phyloP scores from a whole-genome alignment of 1,284 basidiomycete genomes.

The Bjerkandera adusta region DNA sequence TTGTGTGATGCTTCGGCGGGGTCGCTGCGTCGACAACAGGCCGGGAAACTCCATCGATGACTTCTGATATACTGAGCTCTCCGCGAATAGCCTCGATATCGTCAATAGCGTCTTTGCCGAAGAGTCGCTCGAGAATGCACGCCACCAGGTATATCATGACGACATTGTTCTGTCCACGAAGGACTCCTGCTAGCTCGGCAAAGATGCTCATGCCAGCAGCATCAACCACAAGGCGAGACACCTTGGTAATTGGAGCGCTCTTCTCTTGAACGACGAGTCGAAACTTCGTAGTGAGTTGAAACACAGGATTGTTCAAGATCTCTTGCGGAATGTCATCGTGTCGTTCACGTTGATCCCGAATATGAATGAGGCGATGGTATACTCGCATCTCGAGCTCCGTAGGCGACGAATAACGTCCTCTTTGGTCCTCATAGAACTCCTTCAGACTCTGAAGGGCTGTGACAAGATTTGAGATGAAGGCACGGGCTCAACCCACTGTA shows the following conservation, averaged over 20 bases:
- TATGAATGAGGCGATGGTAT: conserved; percentile 91
- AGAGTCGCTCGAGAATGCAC: conserved; percentile 69
- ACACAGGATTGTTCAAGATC: conserved; percentile 73
- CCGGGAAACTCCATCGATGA: conserved; percentile 74
- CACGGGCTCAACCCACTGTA: not conserved
- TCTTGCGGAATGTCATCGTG: conserved; percentile 78
- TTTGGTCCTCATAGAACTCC: conserved; percentile 90
- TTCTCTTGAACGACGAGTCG: conserved; percentile 79
- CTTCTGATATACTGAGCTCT: conserved; percentile 57
- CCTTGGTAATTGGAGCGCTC: conserved; percentile 75
- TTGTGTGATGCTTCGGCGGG: not conserved
- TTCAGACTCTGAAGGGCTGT: conserved; percentile 89
- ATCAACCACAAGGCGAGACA: conserved; percentile 56
- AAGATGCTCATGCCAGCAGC: conserved; percentile 66
- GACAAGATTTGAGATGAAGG: conserved; percentile 1
- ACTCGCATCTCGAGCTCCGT: conserved; percentile 95
- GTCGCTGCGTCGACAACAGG: conserved; percentile 13
- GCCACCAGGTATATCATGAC: conserved; percentile 77
- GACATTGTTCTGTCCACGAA: conserved; percentile 54
- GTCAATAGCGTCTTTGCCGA: conserved; percentile 71
- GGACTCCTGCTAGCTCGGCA: conserved; percentile 51
- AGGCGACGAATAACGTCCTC: conserved; percentile 62
- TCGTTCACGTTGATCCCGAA: conserved; percentile 80
- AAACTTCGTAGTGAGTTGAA: conserved; percentile 81
- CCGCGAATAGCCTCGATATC: conserved; percentile 75